Evolutionary conservation across 2,329 filamentous ascomycete species (phyloP).

Genomic region (Colletotrichum gloeosporioides): DNA sequence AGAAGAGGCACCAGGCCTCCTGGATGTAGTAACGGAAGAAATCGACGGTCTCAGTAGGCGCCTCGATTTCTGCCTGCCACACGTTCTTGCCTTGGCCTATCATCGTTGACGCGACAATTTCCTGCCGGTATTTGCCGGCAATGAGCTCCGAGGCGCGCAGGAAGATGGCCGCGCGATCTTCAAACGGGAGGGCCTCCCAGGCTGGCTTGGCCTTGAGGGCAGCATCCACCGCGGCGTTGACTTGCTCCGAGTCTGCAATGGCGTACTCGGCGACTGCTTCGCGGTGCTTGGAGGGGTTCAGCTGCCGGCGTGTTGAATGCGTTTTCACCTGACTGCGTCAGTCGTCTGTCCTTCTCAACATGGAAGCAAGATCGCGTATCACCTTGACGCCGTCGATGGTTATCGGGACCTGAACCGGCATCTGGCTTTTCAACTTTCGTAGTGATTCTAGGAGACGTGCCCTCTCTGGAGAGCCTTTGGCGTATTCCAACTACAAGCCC

Average conservation of each 20-base stretch:
- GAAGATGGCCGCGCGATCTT: slow-evolving; percentile 91
- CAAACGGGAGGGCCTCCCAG: slow-evolving; percentile 88
- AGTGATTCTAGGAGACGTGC: background rate
- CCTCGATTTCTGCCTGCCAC: slow-evolving; percentile 97
- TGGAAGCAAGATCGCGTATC: background rate
- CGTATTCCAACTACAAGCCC: background rate
- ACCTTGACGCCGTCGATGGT: background rate
- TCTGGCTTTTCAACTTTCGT: background rate
- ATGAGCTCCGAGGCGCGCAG: slow-evolving; percentile 94
- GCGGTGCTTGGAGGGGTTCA: background rate
- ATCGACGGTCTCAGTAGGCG: slow-evolving; percentile 91
- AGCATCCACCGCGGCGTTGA: background rate
- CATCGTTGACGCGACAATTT: slow-evolving; percentile 96
- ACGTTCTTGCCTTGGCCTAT: slow-evolving; percentile 97
- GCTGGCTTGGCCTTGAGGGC: slow-evolving; percentile 68
- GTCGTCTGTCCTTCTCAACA: background rate
- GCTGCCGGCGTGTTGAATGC: background rate
- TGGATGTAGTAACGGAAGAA: slow-evolving; percentile 95
- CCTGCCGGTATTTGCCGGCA: slow-evolving; percentile 90
- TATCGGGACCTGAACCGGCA: background rate
- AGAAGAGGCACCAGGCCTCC: slow-evolving; percentile 90
- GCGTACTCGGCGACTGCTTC: background rate
- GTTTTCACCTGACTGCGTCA: background rate
- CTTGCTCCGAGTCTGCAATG: background rate
- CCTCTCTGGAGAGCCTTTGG: background rate